Evolutionary conservation across 75 land plant genomes (phyloP).

Genomic region (Picea glauca): DNA sequence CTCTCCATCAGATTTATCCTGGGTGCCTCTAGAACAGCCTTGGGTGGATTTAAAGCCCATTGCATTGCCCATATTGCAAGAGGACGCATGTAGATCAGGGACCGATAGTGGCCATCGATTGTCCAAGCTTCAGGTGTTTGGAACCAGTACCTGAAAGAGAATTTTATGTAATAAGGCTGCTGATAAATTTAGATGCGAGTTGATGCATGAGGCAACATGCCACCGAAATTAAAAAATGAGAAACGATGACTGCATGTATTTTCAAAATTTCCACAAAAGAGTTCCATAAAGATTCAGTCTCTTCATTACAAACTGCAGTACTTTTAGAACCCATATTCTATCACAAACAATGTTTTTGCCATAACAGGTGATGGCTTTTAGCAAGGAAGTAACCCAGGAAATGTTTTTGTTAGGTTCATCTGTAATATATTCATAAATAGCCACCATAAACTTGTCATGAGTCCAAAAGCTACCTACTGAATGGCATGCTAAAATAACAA

Average conservation of each 20-base stretch:
- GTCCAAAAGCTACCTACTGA: no score
- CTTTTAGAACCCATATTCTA: no score
- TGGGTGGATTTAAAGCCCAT: slow-evolving; percentile 75
- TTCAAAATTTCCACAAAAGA: background rate
- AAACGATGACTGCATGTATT: background rate
- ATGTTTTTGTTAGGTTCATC: no score
- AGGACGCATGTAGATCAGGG: slow-evolving; percentile 91
- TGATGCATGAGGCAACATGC: background rate
- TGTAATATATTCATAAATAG: no score
- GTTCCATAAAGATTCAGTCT: no score
- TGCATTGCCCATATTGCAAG: slow-evolving; percentile 99
- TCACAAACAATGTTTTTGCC: no score
- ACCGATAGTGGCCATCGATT: slow-evolving; percentile 81
- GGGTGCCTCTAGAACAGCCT: slow-evolving; percentile 66
- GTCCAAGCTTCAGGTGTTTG: slow-evolving; percentile 99
- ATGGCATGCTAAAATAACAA: no score
- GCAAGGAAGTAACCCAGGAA: no score
- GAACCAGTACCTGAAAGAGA: slow-evolving; percentile 65
- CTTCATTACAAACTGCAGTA: no score
- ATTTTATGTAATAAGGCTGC: background rate
- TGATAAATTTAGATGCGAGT: background rate
- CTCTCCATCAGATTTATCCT: slow-evolving; percentile 69
- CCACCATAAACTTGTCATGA: no score
- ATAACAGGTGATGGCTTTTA: no score
- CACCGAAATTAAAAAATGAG: background rate